phyloP scores from a whole-genome alignment of 164 flowering plant genomes.

The Annona squamosa region DNA sequence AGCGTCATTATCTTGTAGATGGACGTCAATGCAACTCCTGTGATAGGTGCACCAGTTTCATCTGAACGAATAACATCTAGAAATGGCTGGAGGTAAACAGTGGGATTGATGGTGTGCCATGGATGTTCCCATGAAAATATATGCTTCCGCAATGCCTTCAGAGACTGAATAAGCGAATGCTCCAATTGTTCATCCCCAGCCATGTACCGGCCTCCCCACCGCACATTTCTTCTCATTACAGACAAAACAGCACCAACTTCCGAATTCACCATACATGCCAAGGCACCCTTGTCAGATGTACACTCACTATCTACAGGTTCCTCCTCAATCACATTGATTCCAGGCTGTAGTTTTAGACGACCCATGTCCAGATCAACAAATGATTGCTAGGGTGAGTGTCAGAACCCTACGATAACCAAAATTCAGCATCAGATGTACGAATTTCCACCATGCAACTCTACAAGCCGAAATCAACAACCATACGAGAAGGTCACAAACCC shows the following conservation, averaged over 20 bases:
- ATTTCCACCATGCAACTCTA: no score
- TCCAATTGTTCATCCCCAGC: slow-evolving; percentile 31
- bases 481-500: no score
- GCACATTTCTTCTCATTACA: slow-evolving; percentile 36
- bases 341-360: slow-evolving; percentile 24
- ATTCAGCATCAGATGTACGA: no score
- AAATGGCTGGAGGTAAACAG: slow-evolving; percentile 37
- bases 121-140: slow-evolving; percentile 27
- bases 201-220: slow-evolving; percentile 35
- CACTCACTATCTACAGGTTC: slow-evolving; percentile 21
- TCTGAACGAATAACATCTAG: slow-evolving; percentile 45
- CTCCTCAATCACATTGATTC: slow-evolving; percentile 25
- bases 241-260: slow-evolving; percentile 35
- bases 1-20: slow-evolving; percentile 37
- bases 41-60: slow-evolving; percentile 51
- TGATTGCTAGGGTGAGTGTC: neutral
- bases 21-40: slow-evolving; percentile 43
- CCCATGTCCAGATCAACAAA: slow-evolving; percentile 15
- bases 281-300: slow-evolving; percentile 19
- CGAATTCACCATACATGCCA: slow-evolving; percentile 34
- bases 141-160: slow-evolving; percentile 25
- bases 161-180: slow-evolving; percentile 27
- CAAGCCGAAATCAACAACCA: no score
- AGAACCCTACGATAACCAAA: no score
- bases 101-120: slow-evolving; percentile 25